Percentiles rank a stretch among this genome's conserved stretches.
These are phyloP conservation scores for Quercus variabilis DNA, from an alignment of 306 rosid species.

Conservation along the genomic window DNA sequence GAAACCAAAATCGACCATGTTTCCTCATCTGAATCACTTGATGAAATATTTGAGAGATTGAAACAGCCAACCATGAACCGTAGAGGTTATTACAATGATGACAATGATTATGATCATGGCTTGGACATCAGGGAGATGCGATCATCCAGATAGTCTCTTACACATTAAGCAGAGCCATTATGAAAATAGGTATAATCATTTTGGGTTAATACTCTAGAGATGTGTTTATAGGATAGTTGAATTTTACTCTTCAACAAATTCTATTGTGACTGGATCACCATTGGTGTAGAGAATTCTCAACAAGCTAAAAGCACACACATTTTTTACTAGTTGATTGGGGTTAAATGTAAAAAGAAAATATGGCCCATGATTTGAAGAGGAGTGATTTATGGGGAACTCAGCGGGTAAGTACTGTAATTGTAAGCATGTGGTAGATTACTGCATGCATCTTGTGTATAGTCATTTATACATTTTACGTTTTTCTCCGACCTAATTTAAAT, in stretches of 20 bases:
- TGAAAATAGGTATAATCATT: not conserved
- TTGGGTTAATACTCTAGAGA: not conserved
- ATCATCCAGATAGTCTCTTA: slow-evolving; percentile 21
- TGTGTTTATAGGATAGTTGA: not conserved
- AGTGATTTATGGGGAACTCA: too few species aligned
- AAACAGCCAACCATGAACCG: slow-evolving; percentile 50
- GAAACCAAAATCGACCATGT: slow-evolving; percentile 25
- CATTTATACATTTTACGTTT: too few species aligned
- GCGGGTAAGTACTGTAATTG: too few species aligned
- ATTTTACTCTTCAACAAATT: not conserved
- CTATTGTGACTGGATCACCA: not conserved
- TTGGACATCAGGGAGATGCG: slow-evolving; percentile 25
- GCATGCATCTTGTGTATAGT: too few species aligned
- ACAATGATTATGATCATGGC: slow-evolving; percentile 13
- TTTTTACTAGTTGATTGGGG: not conserved
- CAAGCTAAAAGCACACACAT: not conserved
- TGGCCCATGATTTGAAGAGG: not conserved
- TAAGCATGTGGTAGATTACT: too few species aligned
- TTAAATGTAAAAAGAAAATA: not conserved
- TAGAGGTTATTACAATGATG: slow-evolving; percentile 33
- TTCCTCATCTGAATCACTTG: slow-evolving; percentile 70
- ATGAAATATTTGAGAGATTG: slow-evolving; percentile 80
- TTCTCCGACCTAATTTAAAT: too few species aligned
- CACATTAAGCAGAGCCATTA: not conserved
- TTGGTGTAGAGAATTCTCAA: not conserved